phyloP scores from a whole-genome alignment of 129 eudicot genomes.

The Centella asiatica region DNA sequence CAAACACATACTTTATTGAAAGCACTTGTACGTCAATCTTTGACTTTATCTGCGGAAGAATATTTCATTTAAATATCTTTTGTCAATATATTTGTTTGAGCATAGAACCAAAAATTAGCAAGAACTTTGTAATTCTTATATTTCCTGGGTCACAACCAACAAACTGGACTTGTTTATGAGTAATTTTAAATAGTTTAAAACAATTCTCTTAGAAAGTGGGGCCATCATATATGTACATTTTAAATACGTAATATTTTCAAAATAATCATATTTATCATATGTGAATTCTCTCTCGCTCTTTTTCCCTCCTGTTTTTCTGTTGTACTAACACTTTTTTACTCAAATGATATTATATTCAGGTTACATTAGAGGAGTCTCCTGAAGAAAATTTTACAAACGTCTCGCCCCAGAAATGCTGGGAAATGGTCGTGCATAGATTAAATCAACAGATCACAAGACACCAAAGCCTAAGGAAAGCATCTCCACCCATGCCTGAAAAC shows the following conservation, averaged over 20 bases:
- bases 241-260: background rate
- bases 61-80: no score
- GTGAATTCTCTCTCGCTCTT: background rate
- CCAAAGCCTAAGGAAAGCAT: constrained; percentile 16
- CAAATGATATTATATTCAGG: constrained; percentile 29
- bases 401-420: constrained; percentile 63
- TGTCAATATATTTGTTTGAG: background rate
- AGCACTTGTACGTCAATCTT: no score
- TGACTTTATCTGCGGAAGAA: no score
- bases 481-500: constrained; percentile 23
- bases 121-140: background rate
- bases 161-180: no score
- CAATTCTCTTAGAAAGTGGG: background rate
- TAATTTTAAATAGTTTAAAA: background rate
- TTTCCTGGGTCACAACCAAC: no score
- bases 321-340: constrained; percentile 2
- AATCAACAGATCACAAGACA: constrained; percentile 34
- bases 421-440: constrained; percentile 37
- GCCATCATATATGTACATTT: no score
- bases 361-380: constrained; percentile 53
- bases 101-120: background rate
- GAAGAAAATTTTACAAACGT: constrained; percentile 32
- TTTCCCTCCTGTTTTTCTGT: background rate
- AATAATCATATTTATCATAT: background rate
- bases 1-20: no score